Base-by-base conservation (phyloP, 305 asterid species). In the Coffea humblotiana region DNA sequence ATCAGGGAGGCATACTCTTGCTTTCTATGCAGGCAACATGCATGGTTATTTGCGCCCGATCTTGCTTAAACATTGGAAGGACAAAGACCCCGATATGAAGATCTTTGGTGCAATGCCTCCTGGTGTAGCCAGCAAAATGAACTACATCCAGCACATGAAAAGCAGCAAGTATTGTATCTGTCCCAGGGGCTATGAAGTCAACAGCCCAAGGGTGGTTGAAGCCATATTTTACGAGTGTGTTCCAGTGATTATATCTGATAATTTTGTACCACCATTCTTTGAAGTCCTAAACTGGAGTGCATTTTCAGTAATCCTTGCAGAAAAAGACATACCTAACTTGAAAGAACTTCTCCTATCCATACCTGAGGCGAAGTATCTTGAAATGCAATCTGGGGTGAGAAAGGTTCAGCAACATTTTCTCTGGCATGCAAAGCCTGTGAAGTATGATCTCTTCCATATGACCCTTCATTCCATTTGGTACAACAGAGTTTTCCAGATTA, bases 21-120 rank as follows among this genome's bases (percentile, higher is more conserved):
- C 96, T 29, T 93, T 93, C 91, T 93, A 90, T 61, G 98, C 98
- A 1, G 97, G 98, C 67, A 83, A 80, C 77, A 89, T 93, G 94
- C 97, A 93, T 64, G 97, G 98, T 27, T 86, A 90, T 61, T 89
- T 92, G 78, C 91, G 97, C 11, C 94, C 95, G 3, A 70, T 86
- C 74, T 68, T 91, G 12, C 76, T 91, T n/a, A 72, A 82, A 1
- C 78, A 87, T 80, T 92, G 94, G 94, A 83, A 8, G 14, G 40
- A 84, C 79, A 90, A 88, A 73, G 95, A 90, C 40, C 92, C 92
- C 86, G 92, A 89, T 65, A 91, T 92, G 94, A 88, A 83, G 68
- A 91, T 92, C 51, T 85, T 87, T 0, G 89, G 89, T 2, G 79
- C 74, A 25, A 72, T 90, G 76, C 54, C 65, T 6, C 81, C 76